Evolutionary conservation across 352 stramenopile genomes (phyloP), one percentile per base, ranked within the genome.

Genomic region (Achlya hypogyna): DNA sequence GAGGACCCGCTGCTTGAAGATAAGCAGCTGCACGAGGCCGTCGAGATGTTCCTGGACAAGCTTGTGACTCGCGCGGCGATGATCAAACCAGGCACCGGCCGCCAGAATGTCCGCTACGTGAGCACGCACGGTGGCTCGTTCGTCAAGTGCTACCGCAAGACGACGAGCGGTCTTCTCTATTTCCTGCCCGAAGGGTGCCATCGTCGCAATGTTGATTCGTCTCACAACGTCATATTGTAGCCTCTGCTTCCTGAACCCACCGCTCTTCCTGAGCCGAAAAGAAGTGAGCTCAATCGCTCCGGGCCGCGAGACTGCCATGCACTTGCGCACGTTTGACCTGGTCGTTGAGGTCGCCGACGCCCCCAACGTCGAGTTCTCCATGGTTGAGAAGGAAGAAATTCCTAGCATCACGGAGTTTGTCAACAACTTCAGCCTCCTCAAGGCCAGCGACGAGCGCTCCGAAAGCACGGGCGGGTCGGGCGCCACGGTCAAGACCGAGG

Each of bases 401-500:
- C 60, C 60, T n/a, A 67, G 60, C 51, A 67, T 67, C 32, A 67
- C 60, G 18, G 60, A 67, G 27, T 67, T 67, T 67, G 60, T 60
- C 32, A 22, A 14, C 18, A 58, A 32, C 20, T 67, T 67, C 32
- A 42, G 27, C 2, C 10, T 22, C 5, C 34, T 67, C 27, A 49
- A 49, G n/a, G 51, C 45, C 40, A 34, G 59, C 27, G 60, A 67
- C 22, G 60, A 59, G 22, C 38, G 60, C 4, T 25, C 38, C 1
- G 47, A 67, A 42, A 51, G 27, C 49, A 58, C 43, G 31, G 16
- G 18, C 45, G 27, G 16, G 29, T 59, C 1, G 34, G 35, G 5
- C 18, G 16, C 32, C 12, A 32, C 54, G 54, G 4, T 9, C n/a
- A n/a, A n/a, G n/a, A n/a, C n/a, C 5, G 60, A 67, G 25, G 29